Percentiles rank a stretch among this genome's conserved stretches.
These are phyloP conservation scores for Trichoderma atrobrunneum DNA, from an alignment of 2,329 filamentous ascomycete species.

Conservation along the genomic window DNA sequence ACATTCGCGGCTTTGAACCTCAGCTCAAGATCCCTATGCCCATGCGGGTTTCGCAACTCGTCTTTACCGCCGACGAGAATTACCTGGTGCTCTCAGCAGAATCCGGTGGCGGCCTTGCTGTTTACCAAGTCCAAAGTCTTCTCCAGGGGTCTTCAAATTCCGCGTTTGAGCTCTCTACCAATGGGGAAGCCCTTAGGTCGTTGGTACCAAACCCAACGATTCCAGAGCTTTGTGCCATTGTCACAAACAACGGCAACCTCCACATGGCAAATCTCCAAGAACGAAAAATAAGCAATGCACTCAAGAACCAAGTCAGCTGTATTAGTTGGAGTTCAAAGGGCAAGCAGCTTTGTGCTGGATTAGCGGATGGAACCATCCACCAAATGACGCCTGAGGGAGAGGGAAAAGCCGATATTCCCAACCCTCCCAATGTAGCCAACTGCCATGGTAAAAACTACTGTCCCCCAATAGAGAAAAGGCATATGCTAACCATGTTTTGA, in stretches of 20 bases:
- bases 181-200: conserved; percentile 68
- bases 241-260: conserved; percentile 77
- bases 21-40: conserved; percentile 71
- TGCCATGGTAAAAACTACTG: conserved; percentile 58
- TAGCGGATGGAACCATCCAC: conserved; percentile 72
- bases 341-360: conserved; percentile 86
- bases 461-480: not conserved
- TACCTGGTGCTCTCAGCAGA: conserved; percentile 82
- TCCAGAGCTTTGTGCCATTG: conserved; percentile 73
- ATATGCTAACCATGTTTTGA: conserved; percentile 20
- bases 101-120: conserved; percentile 73
- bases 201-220: conserved; percentile 78
- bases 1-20: conserved; percentile 69
- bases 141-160: conserved; percentile 64
- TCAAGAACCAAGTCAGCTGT: conserved; percentile 76
- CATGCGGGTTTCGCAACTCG: conserved; percentile 78
- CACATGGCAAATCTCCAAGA: conserved; percentile 78
- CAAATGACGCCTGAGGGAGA: conserved; percentile 83
- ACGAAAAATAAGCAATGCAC: conserved; percentile 57
- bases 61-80: conserved; percentile 86
- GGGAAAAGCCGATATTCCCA: conserved; percentile 74
- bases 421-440: conserved; percentile 64
- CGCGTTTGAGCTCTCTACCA: conserved; percentile 73
- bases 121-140: conserved; percentile 73
- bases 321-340: conserved; percentile 89